Percentiles rank a stretch among this genome's conserved stretches.
These are phyloP conservation scores for Glomus cerebriforme DNA, from an alignment of 192 early-diverging fungal genomes.

Conservation along the genomic window DNA sequence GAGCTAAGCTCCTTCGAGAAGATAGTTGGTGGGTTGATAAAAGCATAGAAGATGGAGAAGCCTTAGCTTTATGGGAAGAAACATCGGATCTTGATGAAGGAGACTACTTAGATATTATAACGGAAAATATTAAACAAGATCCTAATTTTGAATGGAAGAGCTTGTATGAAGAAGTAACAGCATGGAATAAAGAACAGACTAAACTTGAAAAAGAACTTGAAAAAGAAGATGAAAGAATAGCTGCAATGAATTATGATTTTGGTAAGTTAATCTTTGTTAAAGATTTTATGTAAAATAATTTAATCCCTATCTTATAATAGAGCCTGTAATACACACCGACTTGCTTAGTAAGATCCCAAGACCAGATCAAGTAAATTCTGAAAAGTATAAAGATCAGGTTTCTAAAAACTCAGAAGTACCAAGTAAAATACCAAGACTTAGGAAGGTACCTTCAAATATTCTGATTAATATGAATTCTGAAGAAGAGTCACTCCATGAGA, in stretches of 20 bases:
- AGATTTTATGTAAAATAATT: neutral
- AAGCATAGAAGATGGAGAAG: constrained; percentile 45
- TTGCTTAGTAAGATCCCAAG: neutral
- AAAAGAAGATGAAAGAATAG: neutral
- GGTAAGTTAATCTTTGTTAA: neutral
- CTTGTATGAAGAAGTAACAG: constrained; percentile 32
- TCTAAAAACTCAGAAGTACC: neutral
- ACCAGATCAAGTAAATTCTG: neutral
- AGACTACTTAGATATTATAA: constrained; percentile 47
- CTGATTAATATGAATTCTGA: neutral
- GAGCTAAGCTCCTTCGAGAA: constrained; percentile 57
- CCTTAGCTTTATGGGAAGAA: constrained; percentile 49
- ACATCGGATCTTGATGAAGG: constrained; percentile 48
- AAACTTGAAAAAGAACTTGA: neutral
- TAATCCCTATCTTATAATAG: neutral
- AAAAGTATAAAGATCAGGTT: neutral
- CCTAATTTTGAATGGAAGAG: constrained; percentile 38
- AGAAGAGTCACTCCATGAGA: neutral
- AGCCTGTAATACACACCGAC: neutral
- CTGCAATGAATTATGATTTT: neutral
- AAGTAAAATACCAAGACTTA: neutral
- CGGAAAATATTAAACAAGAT: constrained; percentile 42
- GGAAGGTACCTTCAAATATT: neutral
- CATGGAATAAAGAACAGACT: constrained; percentile 5
- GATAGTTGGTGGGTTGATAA: constrained; percentile 58